Base-by-base conservation (phyloP, 371 early-diverging fungal genomes). In the Sporodiniella umbellata region DNA sequence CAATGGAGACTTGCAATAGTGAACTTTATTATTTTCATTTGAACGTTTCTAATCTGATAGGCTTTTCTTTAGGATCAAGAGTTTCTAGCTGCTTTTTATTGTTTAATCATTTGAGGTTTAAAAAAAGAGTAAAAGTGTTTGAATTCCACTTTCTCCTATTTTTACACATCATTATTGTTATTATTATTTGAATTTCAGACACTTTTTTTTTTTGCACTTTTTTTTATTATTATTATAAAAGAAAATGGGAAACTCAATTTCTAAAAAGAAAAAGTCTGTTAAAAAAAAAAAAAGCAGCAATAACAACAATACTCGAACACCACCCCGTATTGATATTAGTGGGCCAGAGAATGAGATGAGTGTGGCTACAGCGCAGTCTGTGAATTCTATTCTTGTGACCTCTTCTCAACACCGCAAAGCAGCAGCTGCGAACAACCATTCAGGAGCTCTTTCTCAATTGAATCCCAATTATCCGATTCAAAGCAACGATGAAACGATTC, bases 331-430 rank as follows among this genome's bases (percentile, higher is more conserved):
- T 33, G 48, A 47, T 11, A 33, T 54, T 3, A 39, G 33, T 22
- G 1, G 40, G 14, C 58, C 40, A 11, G 75, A 75, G 22, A 75
- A 75, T 54, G 68, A 70, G 21, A 44, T 63, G 25, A 68, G 68
- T 37, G 56, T 54, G 17, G 70, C 70, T 45, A 75, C 75, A 14
- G 60, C 75, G 0, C 68, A 64, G 23, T 75, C 75, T 2, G 65
- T 75, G 45, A 66, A 52, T 54, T 75, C 75, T 6, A 75, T 75
- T 40, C 50, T 72, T 2, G 25, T 72, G 11, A 71, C 62, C 28
- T 66, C 67, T 15, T 23, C 52, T 23, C 62, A 61, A 51, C 71
- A 70, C 56, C 60, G 64, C 14, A 61, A 61, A 48, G 33, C 19
- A 53, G 51, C 26, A 42, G 42, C 21, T 21, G 33, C 4, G 45